Base-by-base conservation (phyloP, 257 asterid species). In the Osmanthus fragrans region DNA sequence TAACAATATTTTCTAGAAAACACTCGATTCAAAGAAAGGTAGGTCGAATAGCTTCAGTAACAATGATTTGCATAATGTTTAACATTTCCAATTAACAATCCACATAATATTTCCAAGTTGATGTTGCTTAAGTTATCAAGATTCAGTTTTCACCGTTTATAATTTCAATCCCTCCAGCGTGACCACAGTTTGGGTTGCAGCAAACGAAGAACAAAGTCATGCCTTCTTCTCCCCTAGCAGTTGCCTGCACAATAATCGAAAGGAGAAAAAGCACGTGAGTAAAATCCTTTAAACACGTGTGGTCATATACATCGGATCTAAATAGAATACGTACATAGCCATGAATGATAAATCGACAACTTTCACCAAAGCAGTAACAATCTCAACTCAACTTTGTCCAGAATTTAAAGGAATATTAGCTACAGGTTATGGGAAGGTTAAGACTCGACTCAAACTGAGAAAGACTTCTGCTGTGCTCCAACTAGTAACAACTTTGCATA, bases 181-280 rank as follows among this genome's bases (percentile, higher is more conserved):
- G 77, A 72, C 97, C 97, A 72, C 97, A 94, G 73, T 84, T 92
- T 1, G 99, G 91, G 77, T 92, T 94, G 95, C 99, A 94, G 92
- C 99, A 94, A 71, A 92, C 97, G 13, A 94, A 94, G 89, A 92
- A 91, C 80, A 94, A 84, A 0, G 97, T 88, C 99, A 92, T 92
- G 23, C 99, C 99, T 87, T 94, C 97, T 87, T 94, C 99, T 63
- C 97, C 97, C 79, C 95, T 82, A 69, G 96, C 92, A 86, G 96
- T 92, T 32, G 97, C 99, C 99, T 94, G 95, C 82, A 80, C 49
- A n/a, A 68, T 34, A 21, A 77, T 51, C n/a, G 27, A 56, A 39
- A 56, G 66, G 39, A 63, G 70, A 73, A 37, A 60, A 25, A 40
- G 47, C 7, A n/a, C 4, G 4, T 19, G 30, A 54, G 65, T 37